These are phyloP conservation scores for Periconia sp. DNA, from an alignment of 2,329 filamentous ascomycete genomes.

Conservation along the genomic window DNA sequence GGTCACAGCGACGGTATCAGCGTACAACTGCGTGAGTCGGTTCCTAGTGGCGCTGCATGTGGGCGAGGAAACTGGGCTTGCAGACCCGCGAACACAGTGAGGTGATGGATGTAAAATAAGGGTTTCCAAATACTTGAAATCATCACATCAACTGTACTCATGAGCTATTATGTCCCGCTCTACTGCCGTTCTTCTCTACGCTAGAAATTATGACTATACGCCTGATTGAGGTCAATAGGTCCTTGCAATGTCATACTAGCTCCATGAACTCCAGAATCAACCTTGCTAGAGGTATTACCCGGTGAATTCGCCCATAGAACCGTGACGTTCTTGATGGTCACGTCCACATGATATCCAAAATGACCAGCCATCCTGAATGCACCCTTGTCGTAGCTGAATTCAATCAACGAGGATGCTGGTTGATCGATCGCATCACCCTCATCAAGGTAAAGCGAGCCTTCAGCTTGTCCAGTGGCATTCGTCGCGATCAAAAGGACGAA, in stretches of 20 bases:
- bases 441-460: constrained; percentile 75
- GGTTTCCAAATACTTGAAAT: no score
- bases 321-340: constrained; percentile 33
- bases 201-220: constrained; percentile 20
- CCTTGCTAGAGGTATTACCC: constrained; percentile 11
- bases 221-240: constrained; percentile 48
- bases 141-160: no score
- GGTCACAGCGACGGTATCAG: constrained; percentile 77
- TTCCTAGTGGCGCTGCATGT: constrained; percentile 82
- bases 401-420: constrained; percentile 60
- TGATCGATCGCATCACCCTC: constrained; percentile 74
- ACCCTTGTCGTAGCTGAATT: constrained; percentile 65
- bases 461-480: constrained; percentile 66
- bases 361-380: constrained; percentile 59
- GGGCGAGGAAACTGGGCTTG: constrained; percentile 51
- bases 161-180: no score
- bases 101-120: no score
- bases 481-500: constrained; percentile 77
- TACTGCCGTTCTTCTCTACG: no score
- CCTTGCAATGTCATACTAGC: constrained; percentile 58
- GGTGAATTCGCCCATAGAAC: constrained; percentile 22
- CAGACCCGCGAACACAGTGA: no score
- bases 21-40: constrained; percentile 84
- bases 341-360: constrained; percentile 57
- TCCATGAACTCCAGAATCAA: constrained; percentile 51